Base-by-base conservation (phyloP, 2,329 filamentous ascomycete species). In the Parascedosporium putredinis region DNA sequence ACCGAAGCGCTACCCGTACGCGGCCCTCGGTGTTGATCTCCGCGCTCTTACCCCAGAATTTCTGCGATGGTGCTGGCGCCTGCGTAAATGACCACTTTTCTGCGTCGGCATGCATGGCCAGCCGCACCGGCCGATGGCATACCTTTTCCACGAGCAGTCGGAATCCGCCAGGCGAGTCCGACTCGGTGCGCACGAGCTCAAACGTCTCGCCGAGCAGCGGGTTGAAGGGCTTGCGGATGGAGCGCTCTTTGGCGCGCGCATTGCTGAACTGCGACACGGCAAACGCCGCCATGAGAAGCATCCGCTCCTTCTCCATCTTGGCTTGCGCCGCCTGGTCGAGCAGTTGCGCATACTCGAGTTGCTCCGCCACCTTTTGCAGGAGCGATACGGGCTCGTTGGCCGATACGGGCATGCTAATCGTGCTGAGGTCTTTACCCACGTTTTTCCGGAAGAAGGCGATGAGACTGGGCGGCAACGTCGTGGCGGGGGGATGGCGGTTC, bases 1-100 rank as follows among this genome's bases (percentile, higher is more conserved):
- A 62, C 23, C 76, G 83, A 24, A 98, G 70, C 34, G 83, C 80
- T 34, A 96, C 74, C 45, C 90, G 80, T 3, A 88, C 83, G 23
- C 88, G 85, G 2, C 93, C 93, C 50, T 96, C 91, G 0, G 89
- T 97, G 53, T 87, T 93, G 54, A 98, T 81, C 66, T 98, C 93
- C 2, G 88, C 88, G 50, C 85, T 91, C 71, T 97, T 97, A 50
- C 93, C 93, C 93, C 93, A 97, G 70, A 98, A 98, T 63, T 97
- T 97, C 62, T 98, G 91, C 20, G 85, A 84, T 0, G 93, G 93
- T 51, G 86, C 83, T 0, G 93, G 88, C 4, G 85, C 87, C 62
- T 97, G 93, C 1, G 87, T 76, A 54, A 95, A 83, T 2, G 85
- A 88, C 93, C 93, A 98, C 51, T 78, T 73, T 34, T 81, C 76